Evolutionary conservation across 192 early-diverging fungal genomes (phyloP).

Genomic region (Spizellomyces sp.): DNA sequence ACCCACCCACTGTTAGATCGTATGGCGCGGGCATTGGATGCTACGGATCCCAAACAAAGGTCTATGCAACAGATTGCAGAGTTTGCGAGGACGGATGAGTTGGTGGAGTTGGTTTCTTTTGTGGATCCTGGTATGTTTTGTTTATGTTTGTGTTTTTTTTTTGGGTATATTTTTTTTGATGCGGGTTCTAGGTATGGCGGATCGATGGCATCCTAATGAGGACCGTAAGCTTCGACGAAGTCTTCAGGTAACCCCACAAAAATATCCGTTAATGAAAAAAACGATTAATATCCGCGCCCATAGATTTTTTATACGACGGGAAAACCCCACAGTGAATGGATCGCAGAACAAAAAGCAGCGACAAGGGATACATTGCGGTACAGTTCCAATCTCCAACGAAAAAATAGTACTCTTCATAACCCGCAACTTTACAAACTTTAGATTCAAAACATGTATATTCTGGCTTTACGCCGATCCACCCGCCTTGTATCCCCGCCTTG

Average conservation of each 20-base stretch:
- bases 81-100: conserved; percentile 31
- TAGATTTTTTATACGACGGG: conserved; percentile 75
- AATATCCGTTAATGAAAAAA: too few species aligned
- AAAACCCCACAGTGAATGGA: conserved; percentile 69
- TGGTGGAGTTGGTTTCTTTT: conserved; percentile 68
- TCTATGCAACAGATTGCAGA: conserved; percentile 6
- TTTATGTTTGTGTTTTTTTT: neutral
- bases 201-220: conserved; percentile 86
- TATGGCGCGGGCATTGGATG: conserved; percentile 21
- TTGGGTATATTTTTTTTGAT: neutral
- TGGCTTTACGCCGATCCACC: conserved; percentile 83
- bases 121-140: conserved; percentile 84
- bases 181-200: conserved; percentile 40
- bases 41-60: conserved; percentile 21
- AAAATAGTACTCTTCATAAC: neutral
- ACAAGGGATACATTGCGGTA: neutral
- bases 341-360: conserved; percentile 62
- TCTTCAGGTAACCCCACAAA: conserved; percentile 74
- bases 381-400: neutral
- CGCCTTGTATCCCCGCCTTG: conserved; percentile 74
- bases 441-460: conserved; percentile 76
- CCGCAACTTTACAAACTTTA: conserved; percentile 17
- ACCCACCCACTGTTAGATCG: conserved; percentile 17
- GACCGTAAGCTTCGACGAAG: conserved; percentile 83
- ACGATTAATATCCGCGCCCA: neutral